Evolutionary conservation across 805 yeast genomes (phyloP), one percentile per base, ranked within the genome.

Genomic region (Pichia kluyveri): DNA sequence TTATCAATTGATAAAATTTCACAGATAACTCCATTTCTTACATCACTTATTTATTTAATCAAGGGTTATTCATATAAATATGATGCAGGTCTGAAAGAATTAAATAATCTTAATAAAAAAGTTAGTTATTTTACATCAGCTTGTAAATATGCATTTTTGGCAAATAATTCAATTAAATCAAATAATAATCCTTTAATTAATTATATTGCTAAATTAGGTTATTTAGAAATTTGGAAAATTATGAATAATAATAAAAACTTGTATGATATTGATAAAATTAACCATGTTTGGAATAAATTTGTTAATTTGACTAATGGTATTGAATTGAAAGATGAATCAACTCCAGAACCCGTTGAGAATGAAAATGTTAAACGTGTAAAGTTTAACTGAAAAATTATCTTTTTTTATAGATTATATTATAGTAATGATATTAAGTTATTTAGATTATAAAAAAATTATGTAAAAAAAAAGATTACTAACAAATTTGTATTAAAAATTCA

Each of bases 41-140:
- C 56, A 8, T 56, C 68, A 1, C 42, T 62, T n/a, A 18, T 58
- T 4, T 61, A 55, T 41, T 59, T 53, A 26, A 56, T 59, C 18
- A 46, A 46, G 19, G 63, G 58, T 7, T 42, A 53, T 38, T 52
- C 54, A 2, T 42, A 45, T 38, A 49, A 40, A 26, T 31, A 30
- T 7, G 50, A 51, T 39, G 47, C 43, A 23, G 28, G 46, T 8
- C 36, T 48, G 4, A 38, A 54, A 2, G 60, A 57, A 26, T 15
- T 49, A 3, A 60, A 58, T 7, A 56, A 54, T 39, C 30, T 60
- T 6, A 56, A 56, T 36, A 26, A 19, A 1, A 52, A 45, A 39
- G 46, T 61, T 4, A 57, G 52, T 44, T 40, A 55, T 8, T 52
- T 54, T 23, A 48, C 53, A n/a, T 52, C 51, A 31, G 51, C 59